These are phyloP conservation scores for Yamadazyma trypodendri DNA, from an alignment of 1,139 yeast genomes.

Conservation along the genomic window DNA sequence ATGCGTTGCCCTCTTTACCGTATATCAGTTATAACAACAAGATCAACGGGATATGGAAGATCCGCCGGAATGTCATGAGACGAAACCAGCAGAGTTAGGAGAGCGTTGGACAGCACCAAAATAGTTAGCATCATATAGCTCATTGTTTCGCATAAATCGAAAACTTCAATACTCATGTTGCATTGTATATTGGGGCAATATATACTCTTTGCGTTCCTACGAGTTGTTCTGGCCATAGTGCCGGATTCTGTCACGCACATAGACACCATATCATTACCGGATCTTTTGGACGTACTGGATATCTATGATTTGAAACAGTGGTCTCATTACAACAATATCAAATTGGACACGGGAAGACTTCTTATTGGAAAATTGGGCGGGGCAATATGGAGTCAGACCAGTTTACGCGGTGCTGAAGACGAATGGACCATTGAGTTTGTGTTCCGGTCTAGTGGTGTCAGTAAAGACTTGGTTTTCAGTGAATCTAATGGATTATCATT, in stretches of 20 bases:
- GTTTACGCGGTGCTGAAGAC: conserved; percentile 28
- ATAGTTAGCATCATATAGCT: neutral
- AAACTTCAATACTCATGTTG: too few relatives aligned
- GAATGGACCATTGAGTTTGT: conserved; percentile 64
- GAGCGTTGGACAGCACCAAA: too few relatives aligned
- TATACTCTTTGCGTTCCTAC: conserved; percentile 2
- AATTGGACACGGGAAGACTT: conserved; percentile 40
- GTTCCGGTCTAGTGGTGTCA: conserved; percentile 55
- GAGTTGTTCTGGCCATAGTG: conserved; percentile 1
- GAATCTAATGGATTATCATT: conserved; percentile 49
- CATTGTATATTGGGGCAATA: neutral
- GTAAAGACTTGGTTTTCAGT: conserved; percentile 25
- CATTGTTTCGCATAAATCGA: neutral
- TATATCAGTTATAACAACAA: conserved; percentile 50
- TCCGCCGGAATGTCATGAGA: conserved; percentile 62
- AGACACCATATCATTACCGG: conserved; percentile 30
- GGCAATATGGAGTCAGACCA: conserved; percentile 48
- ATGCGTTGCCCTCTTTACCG: conserved; percentile 33
- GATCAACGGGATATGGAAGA: conserved; percentile 62
- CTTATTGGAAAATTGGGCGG: conserved; percentile 42
- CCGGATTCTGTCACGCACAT: conserved; percentile 1
- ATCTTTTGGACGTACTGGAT: conserved; percentile 24
- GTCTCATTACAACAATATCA: conserved; percentile 27
- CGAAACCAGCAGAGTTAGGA: conserved; percentile 34
- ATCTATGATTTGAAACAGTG: conserved; percentile 28